Conservation (phyloP, 306 rosid genomes). For the Lathyrus sativus region DNA sequence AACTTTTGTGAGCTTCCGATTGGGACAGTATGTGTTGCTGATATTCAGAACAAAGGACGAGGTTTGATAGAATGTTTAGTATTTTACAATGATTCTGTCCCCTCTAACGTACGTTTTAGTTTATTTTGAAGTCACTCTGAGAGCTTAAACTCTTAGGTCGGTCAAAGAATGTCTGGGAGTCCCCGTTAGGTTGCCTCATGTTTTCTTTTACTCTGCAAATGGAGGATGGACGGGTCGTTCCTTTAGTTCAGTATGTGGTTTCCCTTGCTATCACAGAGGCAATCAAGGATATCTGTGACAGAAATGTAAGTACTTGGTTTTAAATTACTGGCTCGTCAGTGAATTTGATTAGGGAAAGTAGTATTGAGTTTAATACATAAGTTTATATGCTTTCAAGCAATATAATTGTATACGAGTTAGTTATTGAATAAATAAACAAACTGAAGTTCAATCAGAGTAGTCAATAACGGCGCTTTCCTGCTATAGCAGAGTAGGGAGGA, state of each 20-base stretch:
- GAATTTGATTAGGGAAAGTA: slow-evolving; percentile 18
- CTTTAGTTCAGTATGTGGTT: slow-evolving; percentile 81
- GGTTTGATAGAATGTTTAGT: slow-evolving; percentile 53
- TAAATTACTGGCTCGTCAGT: slow-evolving; percentile 7
- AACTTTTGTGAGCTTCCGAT: slow-evolving; percentile 80
- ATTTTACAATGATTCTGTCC: slow-evolving; percentile 22
- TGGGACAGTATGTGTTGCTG: slow-evolving; percentile 85
- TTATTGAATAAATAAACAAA: slow-evolving; percentile 8
- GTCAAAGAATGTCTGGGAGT: slow-evolving; percentile 89
- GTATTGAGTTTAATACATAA: slow-evolving; percentile 10
- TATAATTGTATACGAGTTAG: slow-evolving; percentile 16
- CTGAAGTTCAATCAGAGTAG: not conserved
- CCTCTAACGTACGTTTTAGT: slow-evolving; percentile 16
- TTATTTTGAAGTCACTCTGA: slow-evolving; percentile 28
- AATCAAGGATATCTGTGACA: slow-evolving; percentile 76
- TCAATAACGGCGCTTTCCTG: too few relatives aligned
- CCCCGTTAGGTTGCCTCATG: slow-evolving; percentile 84
- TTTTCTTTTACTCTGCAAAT: slow-evolving; percentile 84
- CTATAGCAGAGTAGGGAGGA: too few relatives aligned
- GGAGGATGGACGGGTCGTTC: slow-evolving; percentile 84
- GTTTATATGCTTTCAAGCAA: not conserved
- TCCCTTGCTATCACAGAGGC: slow-evolving; percentile 88
- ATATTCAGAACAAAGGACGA: slow-evolving; percentile 85
- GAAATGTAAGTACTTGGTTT: slow-evolving; percentile 56
- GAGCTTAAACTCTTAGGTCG: slow-evolving; percentile 60